Percentiles rank a stretch among this genome's conserved stretches.
These are phyloP conservation scores for Cordyceps tenuipes DNA, from an alignment of 2,329 filamentous ascomycete species.

Conservation along the genomic window DNA sequence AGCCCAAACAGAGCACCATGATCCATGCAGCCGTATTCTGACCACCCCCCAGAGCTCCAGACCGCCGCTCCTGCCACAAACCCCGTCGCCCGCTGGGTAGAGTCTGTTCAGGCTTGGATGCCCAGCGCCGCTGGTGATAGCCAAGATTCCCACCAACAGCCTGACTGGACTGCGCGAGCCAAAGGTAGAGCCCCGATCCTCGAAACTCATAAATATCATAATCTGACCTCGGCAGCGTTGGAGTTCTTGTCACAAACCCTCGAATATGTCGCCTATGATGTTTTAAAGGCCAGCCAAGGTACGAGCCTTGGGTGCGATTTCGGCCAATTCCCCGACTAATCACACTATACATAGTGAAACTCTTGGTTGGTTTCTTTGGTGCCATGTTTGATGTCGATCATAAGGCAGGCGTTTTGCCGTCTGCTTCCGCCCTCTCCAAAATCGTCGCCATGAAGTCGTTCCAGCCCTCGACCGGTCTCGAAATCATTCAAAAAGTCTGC, in stretches of 20 bases:
- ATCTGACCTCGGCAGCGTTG: slow-evolving; percentile 31
- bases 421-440: slow-evolving; percentile 42
- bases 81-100: slow-evolving; percentile 45
- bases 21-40: slow-evolving; percentile 3
- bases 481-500: slow-evolving; percentile 42
- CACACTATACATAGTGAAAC: slow-evolving; percentile 26
- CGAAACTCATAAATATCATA: background rate
- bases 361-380: slow-evolving; percentile 46
- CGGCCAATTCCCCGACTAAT: background rate
- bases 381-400: slow-evolving; percentile 52
- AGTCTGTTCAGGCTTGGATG: slow-evolving; percentile 48
- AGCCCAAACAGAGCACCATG: no score
- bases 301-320: slow-evolving; percentile 6
- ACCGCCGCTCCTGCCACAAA: slow-evolving; percentile 33
- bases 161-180: slow-evolving; percentile 45
- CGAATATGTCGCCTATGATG: slow-evolving; percentile 35
- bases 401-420: slow-evolving; percentile 49
- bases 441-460: slow-evolving; percentile 44
- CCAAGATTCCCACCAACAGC: slow-evolving; percentile 33
- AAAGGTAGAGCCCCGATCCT: slow-evolving; percentile 32
- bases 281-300: slow-evolving; percentile 44
- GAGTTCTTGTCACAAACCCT: slow-evolving; percentile 50
- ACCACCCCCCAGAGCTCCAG: slow-evolving; percentile 33
- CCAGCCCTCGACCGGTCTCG: slow-evolving; percentile 37
- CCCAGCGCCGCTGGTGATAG: slow-evolving; percentile 30